Evolutionary conservation across 805 yeast genomes (phyloP).

Genomic region (Sugiyamaella smithiae): DNA sequence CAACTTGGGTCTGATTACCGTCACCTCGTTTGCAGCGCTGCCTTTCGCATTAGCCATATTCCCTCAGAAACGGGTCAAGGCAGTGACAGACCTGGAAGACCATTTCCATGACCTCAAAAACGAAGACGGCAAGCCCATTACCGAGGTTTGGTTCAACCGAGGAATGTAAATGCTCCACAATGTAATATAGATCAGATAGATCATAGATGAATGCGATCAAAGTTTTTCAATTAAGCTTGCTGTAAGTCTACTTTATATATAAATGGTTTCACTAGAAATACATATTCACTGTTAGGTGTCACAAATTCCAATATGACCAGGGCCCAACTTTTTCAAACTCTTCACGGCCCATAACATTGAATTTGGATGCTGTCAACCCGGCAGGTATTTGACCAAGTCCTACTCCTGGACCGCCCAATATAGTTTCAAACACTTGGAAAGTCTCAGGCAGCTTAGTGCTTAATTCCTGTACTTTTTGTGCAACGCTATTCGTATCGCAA

Average conservation of each 20-base stretch:
- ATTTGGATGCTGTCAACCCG: slow-evolving; percentile 10
- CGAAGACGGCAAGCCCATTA: slow-evolving; percentile 54
- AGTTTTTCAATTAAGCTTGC: too few relatives aligned
- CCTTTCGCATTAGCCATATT: slow-evolving; percentile 96
- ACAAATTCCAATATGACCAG: slow-evolving; percentile 30
- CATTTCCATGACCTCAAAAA: slow-evolving; percentile 60
- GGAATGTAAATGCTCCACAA: slow-evolving; percentile 58
- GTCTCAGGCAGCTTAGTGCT: slow-evolving; percentile 44
- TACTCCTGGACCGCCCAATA: slow-evolving; percentile 88
- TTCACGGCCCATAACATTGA: slow-evolving; percentile 27
- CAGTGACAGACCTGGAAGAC: slow-evolving; percentile 59
- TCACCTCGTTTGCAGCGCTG: slow-evolving; percentile 79
- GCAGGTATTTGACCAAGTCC: slow-evolving; percentile 42
- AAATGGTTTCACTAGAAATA: slow-evolving; percentile 5
- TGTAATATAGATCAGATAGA: slow-evolving; percentile 2
- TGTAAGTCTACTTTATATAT: too few relatives aligned
- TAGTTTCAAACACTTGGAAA: slow-evolving; percentile 73
- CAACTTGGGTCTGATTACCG: slow-evolving; percentile 83
- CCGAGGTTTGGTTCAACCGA: slow-evolving; percentile 79
- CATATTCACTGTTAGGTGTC: neutral
- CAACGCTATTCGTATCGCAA: slow-evolving; percentile 29
- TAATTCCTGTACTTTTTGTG: slow-evolving; percentile 35
- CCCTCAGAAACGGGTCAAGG: slow-evolving; percentile 78
- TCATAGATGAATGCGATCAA: too few relatives aligned
- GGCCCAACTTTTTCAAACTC: slow-evolving; percentile 39